Base-by-base conservation (phyloP, 148 eudicot species). In the Gaultheria prostrata region DNA sequence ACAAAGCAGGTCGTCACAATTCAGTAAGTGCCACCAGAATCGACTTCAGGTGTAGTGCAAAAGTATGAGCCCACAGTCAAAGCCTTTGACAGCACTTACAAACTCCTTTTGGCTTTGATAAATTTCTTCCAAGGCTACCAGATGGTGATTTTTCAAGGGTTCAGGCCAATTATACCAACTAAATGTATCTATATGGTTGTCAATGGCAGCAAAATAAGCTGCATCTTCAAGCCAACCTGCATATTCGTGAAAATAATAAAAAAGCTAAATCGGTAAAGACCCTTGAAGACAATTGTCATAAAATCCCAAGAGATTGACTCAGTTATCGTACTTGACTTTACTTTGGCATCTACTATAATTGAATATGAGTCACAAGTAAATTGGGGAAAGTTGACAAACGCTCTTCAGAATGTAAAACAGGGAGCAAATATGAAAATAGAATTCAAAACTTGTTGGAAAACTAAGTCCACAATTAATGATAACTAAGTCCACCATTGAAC, bases 151-250 rank as follows among this genome's bases (percentile, higher is more conserved):
- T 83, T 93, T 97, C 76, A 97, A 84, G 46, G 99, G 95, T 67
- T 93, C 92, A 78, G 98, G 98, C 99, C 99, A 97, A 72, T 93
- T 92, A 88, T 91, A 95, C 99, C 99, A 97, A 86, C 89, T 91
- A 63, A 87, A 84, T 78, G 98, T 88, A 76, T 90, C 82, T 76
- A 91, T 63, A 70, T 89, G 86, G 84, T 85, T 85, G 85, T 97
- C 99, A 78, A 97, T 92, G 21, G 99, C 99, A 83, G 99, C 99
- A 92, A 97, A 97, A 88, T 88, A 93, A 67, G 99, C 97, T 45
- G 99, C 98, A 89, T 97, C 99, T 86, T 91, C 97, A 82, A 97
- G 99, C 99, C 99, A 97, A 85, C 98, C 99, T 97, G 87, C 72
- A 91, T 9, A 59, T 76, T 77, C 26, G 56, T 43, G 76, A 28